Conservation (phyloP, 2,329 filamentous ascomycete species). For the Fusarium sp. region DNA sequence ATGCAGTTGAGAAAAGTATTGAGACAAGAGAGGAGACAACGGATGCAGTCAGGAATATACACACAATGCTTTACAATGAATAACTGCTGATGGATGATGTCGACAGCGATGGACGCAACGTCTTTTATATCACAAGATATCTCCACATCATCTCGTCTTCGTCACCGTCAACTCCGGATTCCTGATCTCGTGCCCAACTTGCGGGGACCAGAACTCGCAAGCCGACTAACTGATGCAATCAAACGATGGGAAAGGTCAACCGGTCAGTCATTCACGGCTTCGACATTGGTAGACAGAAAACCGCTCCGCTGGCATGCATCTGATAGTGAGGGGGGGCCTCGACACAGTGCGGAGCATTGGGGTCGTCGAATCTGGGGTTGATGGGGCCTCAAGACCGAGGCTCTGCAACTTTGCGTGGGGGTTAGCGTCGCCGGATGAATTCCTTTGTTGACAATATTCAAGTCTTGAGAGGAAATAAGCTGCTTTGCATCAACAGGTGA, state of each 20-base stretch:
- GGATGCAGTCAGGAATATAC: not conserved
- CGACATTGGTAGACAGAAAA: conserved; percentile 33
- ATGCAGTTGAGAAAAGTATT: not conserved
- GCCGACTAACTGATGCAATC: conserved; percentile 23
- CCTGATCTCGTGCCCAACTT: not conserved
- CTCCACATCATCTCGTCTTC: not conserved
- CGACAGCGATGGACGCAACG: not conserved
- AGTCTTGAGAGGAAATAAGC: not conserved
- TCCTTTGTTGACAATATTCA: not conserved
- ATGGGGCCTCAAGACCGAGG: conserved; percentile 23
- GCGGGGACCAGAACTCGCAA: conserved; percentile 1
- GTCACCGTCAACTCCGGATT: not conserved
- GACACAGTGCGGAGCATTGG: conserved; percentile 12
- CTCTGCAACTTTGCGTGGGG: conserved; percentile 34
- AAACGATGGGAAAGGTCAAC: conserved; percentile 20
- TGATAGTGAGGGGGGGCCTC: conserved; percentile 20
- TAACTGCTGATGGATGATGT: not conserved
- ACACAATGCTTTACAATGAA: not conserved
- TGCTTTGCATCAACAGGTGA: not conserved
- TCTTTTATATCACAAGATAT: not conserved
- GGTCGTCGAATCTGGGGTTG: conserved; percentile 37
- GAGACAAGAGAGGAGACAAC: not conserved
- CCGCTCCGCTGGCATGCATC: conserved; percentile 34
- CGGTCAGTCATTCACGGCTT: conserved; percentile 25
- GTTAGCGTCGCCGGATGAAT: conserved; percentile 15